phyloP scores from a whole-genome alignment of 495 filamentous ascomycete species.

The Penicillium roqueforti region DNA sequence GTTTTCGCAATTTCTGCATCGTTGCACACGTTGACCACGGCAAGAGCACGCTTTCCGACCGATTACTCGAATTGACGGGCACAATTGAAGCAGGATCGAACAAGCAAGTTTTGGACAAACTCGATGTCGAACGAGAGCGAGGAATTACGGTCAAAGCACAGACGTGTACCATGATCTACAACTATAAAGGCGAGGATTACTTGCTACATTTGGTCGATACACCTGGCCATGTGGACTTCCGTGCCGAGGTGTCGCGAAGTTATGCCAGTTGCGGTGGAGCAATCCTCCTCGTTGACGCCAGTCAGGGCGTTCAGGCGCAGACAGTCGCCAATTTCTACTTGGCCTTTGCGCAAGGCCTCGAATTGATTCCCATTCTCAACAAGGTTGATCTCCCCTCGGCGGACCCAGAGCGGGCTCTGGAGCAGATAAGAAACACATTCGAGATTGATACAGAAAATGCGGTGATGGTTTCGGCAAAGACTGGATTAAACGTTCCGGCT shows the following conservation, averaged over 20 bases:
- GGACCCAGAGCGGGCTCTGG: slow-evolving; percentile 76
- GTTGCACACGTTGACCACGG: slow-evolving; percentile 99
- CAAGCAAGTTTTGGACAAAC: slow-evolving; percentile 94
- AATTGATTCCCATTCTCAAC: slow-evolving; percentile 88
- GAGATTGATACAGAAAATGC: slow-evolving; percentile 80
- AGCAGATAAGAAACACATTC: slow-evolving; percentile 79
- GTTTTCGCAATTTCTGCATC: slow-evolving; percentile 95
- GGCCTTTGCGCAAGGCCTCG: slow-evolving; percentile 84
- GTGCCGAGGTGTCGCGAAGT: slow-evolving; percentile 88
- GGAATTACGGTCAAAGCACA: slow-evolving; percentile 99
- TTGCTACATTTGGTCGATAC: slow-evolving; percentile 94
- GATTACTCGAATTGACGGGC: slow-evolving; percentile 89
- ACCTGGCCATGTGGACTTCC: slow-evolving; percentile 95
- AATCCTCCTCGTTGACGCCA: slow-evolving; percentile 86
- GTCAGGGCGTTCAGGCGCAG: slow-evolving; percentile 88
- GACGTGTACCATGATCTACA: slow-evolving; percentile 96
- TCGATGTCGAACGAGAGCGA: slow-evolving; percentile 92
- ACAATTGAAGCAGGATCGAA: slow-evolving; percentile 84
- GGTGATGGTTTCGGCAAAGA: slow-evolving; percentile 88
- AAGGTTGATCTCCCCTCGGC: slow-evolving; percentile 91
- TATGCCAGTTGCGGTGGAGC: slow-evolving; percentile 96
- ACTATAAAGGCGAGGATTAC: slow-evolving; percentile 79
- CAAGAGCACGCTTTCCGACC: slow-evolving; percentile 89
- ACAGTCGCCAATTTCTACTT: slow-evolving; percentile 98
- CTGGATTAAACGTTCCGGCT: slow-evolving; percentile 76